Evolutionary conservation across 2,329 filamentous ascomycete genomes (phyloP).

Genomic region (Didymella sp.): DNA sequence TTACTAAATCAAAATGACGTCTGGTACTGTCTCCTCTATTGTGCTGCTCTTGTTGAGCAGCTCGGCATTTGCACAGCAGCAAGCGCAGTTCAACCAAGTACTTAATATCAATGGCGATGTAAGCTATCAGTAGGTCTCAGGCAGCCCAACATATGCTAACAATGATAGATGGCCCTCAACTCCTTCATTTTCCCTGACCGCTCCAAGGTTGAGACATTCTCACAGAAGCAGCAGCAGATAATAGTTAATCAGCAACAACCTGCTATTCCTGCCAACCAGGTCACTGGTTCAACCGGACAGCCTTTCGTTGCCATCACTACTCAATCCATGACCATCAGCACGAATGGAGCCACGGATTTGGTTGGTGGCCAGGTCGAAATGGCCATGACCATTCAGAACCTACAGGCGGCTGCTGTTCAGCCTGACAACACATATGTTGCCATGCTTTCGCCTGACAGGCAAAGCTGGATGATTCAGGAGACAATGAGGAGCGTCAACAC

Average conservation of each 20-base stretch:
- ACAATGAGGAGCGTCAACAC: slow-evolving; percentile 46
- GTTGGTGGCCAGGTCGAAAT: slow-evolving; percentile 49
- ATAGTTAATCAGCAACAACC: slow-evolving; percentile 51
- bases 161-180: slow-evolving; percentile 45
- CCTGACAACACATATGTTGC: slow-evolving; percentile 48
- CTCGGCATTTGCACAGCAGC: slow-evolving; percentile 38
- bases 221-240: slow-evolving; percentile 49
- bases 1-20: slow-evolving; percentile 42
- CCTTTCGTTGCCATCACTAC: slow-evolving; percentile 45
- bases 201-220: slow-evolving; percentile 48
- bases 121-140: slow-evolving; percentile 17
- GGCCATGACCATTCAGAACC: slow-evolving; percentile 40
- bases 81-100: slow-evolving; percentile 49
- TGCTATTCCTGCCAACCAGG: slow-evolving; percentile 45
- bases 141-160: slow-evolving; percentile 12
- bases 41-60: slow-evolving; percentile 40
- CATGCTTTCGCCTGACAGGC: slow-evolving; percentile 47
- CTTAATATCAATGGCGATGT: slow-evolving; percentile 51
- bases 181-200: slow-evolving; percentile 48
- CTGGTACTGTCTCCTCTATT: slow-evolving; percentile 46
- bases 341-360: slow-evolving; percentile 46
- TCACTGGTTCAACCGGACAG: slow-evolving; percentile 48
- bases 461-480: slow-evolving; percentile 50
- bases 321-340: slow-evolving; percentile 47
- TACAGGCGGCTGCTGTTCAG: slow-evolving; percentile 40